phyloP scores from a whole-genome alignment of 129 eudicot species.

The Cynara cardunculus region DNA sequence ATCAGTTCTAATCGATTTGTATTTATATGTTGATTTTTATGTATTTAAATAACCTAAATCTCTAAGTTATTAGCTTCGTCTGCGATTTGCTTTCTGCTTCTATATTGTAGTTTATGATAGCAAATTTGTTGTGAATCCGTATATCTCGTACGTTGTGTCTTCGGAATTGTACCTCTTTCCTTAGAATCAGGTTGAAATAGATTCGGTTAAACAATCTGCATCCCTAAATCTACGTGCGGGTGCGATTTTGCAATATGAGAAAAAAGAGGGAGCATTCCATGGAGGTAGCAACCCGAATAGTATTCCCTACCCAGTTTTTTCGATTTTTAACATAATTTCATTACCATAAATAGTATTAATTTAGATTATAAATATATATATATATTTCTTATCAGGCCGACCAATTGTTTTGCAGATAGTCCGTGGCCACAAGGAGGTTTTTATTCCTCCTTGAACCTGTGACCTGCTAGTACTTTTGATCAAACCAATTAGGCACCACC shows the following conservation, averaged over 20 bases:
- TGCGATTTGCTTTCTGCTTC: not conserved
- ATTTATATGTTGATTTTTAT: not conserved
- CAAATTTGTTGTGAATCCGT: too few relatives aligned
- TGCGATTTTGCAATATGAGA: not conserved
- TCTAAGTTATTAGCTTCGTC: not conserved
- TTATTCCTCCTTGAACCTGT: too few relatives aligned
- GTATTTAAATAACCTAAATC: constrained; percentile 5
- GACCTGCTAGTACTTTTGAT: too few relatives aligned
- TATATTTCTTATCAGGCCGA: too few relatives aligned
- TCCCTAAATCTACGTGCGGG: not conserved
- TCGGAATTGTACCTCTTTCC: not conserved
- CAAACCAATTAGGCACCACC: too few relatives aligned
- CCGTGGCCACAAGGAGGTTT: too few relatives aligned
- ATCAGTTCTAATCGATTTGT: not conserved
- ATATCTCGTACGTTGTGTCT: not conserved
- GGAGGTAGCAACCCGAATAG: not conserved
- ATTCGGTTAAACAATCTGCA: not conserved
- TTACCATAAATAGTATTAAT: too few relatives aligned
- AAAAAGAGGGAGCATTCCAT: not conserved
- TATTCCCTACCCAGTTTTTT: not conserved
- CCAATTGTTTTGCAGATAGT: too few relatives aligned
- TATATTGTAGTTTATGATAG: too few relatives aligned
- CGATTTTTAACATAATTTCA: not conserved
- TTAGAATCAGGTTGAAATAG: not conserved
- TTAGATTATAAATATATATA: not conserved